phyloP scores from a whole-genome alignment of 371 early-diverging fungal species.

The Neoconidiobolus thromboides region DNA sequence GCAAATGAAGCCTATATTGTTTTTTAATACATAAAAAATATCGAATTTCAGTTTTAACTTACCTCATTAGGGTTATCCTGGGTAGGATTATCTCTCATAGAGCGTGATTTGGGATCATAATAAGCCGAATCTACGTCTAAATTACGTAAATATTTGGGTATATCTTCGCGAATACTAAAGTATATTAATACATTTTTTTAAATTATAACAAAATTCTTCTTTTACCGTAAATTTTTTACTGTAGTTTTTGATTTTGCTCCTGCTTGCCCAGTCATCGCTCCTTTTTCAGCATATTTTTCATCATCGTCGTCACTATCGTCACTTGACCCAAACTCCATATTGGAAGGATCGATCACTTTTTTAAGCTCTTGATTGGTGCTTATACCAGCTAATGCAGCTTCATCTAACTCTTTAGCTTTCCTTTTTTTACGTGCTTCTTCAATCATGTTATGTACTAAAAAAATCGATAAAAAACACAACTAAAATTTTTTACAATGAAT shows the following conservation, averaged over 20 bases:
- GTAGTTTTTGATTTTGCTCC: slow-evolving; percentile 85
- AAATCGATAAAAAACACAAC: neutral
- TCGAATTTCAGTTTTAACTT: neutral
- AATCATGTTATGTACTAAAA: slow-evolving; percentile 72
- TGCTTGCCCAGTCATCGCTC: slow-evolving; percentile 77
- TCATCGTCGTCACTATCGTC: slow-evolving; percentile 68
- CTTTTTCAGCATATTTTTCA: slow-evolving; percentile 76
- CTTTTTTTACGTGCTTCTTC: slow-evolving; percentile 72
- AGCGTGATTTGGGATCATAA: slow-evolving; percentile 96
- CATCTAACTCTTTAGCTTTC: slow-evolving; percentile 59
- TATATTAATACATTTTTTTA: neutral
- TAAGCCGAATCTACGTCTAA: slow-evolving; percentile 85
- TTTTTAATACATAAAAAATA: slow-evolving; percentile 1
- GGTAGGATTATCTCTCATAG: slow-evolving; percentile 92
- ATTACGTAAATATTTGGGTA: slow-evolving; percentile 91
- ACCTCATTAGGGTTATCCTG: slow-evolving; percentile 35
- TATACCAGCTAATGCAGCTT: slow-evolving; percentile 18
- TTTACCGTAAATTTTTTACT: slow-evolving; percentile 77
- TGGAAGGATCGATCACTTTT: slow-evolving; percentile 20
- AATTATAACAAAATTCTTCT: neutral
- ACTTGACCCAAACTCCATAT: slow-evolving; percentile 22
- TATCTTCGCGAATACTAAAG: slow-evolving; percentile 89
- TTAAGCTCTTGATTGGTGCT: slow-evolving; percentile 18
- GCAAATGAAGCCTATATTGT: slow-evolving; percentile 25
- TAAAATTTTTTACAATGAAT: neutral